These are phyloP conservation scores for Chimonanthus salicifolius DNA, from an alignment of 164 flowering plant species.

Conservation along the genomic window DNA sequence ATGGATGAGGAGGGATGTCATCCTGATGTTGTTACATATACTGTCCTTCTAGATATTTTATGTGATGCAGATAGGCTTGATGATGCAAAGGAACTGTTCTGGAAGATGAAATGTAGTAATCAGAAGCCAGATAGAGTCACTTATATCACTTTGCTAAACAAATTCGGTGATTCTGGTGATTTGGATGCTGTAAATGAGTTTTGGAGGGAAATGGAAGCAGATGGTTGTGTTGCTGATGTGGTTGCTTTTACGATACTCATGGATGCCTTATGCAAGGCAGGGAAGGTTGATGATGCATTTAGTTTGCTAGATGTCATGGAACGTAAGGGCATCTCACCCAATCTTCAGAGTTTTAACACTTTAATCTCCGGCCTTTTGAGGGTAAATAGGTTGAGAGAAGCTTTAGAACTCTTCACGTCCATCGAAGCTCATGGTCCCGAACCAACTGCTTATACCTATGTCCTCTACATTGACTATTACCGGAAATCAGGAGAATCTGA, in stretches of 20 bases:
- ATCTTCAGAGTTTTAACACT: conserved; percentile 75
- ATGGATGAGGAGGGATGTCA: conserved; percentile 86
- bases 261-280: conserved; percentile 69
- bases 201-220: conserved; percentile 75
- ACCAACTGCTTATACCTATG: conserved; percentile 64
- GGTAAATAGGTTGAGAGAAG: conserved; percentile 47
- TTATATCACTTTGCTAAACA: conserved; percentile 73
- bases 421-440: conserved; percentile 52
- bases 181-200: conserved; percentile 52
- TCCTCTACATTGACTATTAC: conserved; percentile 82
- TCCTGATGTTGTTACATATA: conserved; percentile 88
- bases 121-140: conserved; percentile 87
- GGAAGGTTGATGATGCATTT: conserved; percentile 71
- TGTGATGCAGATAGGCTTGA: conserved; percentile 63
- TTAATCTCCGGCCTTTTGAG: conserved; percentile 75
- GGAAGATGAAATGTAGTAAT: conserved; percentile 55
- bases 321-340: conserved; percentile 55
- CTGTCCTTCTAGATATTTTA: conserved; percentile 80
- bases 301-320: conserved; percentile 49
- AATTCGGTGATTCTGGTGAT: conserved; percentile 62
- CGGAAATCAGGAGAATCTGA: conserved; percentile 63
- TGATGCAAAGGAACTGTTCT: conserved; percentile 58
- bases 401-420: conserved; percentile 41
- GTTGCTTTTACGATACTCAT: conserved; percentile 69
- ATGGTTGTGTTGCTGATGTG: conserved; percentile 81